Evolutionary conservation across 2,329 filamentous ascomycete genomes (phyloP), one percentile per base, ranked within the genome.

Genomic region (Colletotrichum sp.): DNA sequence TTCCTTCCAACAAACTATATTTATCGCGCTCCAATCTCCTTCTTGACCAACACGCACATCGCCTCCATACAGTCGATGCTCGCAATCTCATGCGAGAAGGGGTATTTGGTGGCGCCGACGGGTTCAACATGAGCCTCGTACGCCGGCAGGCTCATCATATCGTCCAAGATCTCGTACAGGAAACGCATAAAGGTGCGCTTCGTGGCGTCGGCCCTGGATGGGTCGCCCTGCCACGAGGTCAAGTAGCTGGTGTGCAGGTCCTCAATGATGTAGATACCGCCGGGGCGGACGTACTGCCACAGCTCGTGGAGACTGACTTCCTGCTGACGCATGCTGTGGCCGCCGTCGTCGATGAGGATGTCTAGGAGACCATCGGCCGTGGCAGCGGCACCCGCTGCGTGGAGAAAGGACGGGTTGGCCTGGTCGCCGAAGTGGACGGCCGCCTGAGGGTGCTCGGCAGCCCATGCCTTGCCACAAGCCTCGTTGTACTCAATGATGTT

Each of bases 401-500:
- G 73, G n/a, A 88, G 81, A 75, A 87, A 86, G 0, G 63, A 68
- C 6, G 78, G 72, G 69, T 86, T 82, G 19, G 83, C 83, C 69
- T 86, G 86, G 67, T 87, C 83, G 9, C 86, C 86, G 6, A 82
- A 79, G 76, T 83, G 85, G 39, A 87, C 83, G 15, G 83, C 84
- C 3, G 84, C 85, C 15, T 80, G 81, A 4, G 79, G 80, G 5
- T 82, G 84, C 49, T 84, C 82, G 63, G 80, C 75, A 8, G 82
- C 81, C 81, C 83, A 86, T 34, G 83, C 82, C 34, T 81, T 76
- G 6, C 82, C 85, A 69, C 86, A 87, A 5, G 75, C 78, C 11
- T 77, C 81, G 71, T 88, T 82, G 71, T 82, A 83, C 66, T 87
- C 86, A 73, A 87, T 86, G 73, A 84, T 86, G 77, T 86, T 86